phyloP scores from a whole-genome alignment of 176 grass and related monocot species.

The Raddia guianensis region DNA sequence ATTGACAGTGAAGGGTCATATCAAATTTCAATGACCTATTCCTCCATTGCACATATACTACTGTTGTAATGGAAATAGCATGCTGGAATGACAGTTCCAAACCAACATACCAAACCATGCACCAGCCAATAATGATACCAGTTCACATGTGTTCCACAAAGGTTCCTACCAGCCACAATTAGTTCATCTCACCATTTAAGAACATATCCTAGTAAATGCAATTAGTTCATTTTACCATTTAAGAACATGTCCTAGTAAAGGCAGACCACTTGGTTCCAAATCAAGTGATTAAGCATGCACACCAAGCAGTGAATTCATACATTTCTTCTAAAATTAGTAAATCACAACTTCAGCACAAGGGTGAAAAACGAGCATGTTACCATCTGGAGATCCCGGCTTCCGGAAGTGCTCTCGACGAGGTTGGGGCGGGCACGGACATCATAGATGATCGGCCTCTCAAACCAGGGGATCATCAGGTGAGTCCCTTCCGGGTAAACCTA shows the following conservation, averaged over 20 bases:
- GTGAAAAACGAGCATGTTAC: constrained; percentile 21
- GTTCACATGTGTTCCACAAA: constrained; percentile 2
- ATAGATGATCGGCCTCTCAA: constrained; percentile 89
- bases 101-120: neutral
- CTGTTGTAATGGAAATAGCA: neutral
- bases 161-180: neutral
- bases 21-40: neutral
- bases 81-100: neutral
- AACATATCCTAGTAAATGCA: too few relatives aligned
- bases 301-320: neutral
- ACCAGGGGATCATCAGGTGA: constrained; percentile 80
- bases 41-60: neutral
- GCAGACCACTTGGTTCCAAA: neutral
- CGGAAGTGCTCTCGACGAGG: constrained; percentile 89
- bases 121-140: neutral
- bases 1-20: too few relatives aligned
- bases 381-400: constrained; percentile 85
- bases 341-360: neutral
- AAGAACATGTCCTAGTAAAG: neutral
- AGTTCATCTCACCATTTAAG: neutral
- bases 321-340: neutral
- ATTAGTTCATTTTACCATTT: too few relatives aligned
- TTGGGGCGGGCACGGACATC: constrained; percentile 80
- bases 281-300: neutral
- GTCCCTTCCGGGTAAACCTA: constrained; percentile 92